These are phyloP conservation scores for Tetracladium setigerum DNA, from an alignment of 495 filamentous ascomycete species.

Conservation along the genomic window DNA sequence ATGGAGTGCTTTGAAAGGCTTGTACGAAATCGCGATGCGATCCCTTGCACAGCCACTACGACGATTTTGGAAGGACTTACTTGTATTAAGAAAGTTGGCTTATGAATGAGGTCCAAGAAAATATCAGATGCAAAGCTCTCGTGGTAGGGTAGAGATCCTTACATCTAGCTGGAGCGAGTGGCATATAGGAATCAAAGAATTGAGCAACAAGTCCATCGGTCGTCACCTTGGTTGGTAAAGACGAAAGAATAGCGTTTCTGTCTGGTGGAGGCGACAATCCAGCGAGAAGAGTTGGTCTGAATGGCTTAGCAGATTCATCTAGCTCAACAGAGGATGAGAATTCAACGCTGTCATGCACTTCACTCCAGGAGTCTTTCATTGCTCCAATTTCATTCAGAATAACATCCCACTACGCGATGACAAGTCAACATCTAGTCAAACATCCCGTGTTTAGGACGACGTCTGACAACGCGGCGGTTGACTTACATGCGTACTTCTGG, in stretches of 20 bases:
- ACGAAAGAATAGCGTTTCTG: conserved; percentile 30
- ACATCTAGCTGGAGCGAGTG: conserved; percentile 28
- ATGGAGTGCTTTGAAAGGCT: too few species aligned
- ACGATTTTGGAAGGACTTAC: conserved; percentile 1
- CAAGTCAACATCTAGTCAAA: conserved; percentile 26
- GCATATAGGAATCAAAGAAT: conserved; percentile 41
- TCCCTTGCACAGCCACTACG: too few species aligned
- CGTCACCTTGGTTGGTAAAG: conserved; percentile 31
- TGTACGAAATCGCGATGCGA: too few species aligned
- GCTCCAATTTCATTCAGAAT: conserved; percentile 37
- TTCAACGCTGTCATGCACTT: conserved; percentile 22
- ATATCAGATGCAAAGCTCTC: neutral
- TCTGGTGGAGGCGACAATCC: conserved; percentile 17
- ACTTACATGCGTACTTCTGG: conserved; percentile 18
- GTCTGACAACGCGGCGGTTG: conserved; percentile 14
- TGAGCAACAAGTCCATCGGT: conserved; percentile 36
- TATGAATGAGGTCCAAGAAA: conserved; percentile 6
- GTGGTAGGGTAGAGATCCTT: neutral
- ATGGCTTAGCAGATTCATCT: conserved; percentile 17
- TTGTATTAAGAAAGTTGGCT: conserved; percentile 17
- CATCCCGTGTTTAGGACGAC: conserved; percentile 23
- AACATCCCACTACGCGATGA: conserved; percentile 44
- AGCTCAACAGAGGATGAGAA: conserved; percentile 8
- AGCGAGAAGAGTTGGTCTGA: conserved; percentile 10
- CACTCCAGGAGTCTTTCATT: conserved; percentile 27